These are phyloP conservation scores for Tetrahymena borealis DNA, from an alignment of 73 alveolate species.

Conservation along the genomic window DNA sequence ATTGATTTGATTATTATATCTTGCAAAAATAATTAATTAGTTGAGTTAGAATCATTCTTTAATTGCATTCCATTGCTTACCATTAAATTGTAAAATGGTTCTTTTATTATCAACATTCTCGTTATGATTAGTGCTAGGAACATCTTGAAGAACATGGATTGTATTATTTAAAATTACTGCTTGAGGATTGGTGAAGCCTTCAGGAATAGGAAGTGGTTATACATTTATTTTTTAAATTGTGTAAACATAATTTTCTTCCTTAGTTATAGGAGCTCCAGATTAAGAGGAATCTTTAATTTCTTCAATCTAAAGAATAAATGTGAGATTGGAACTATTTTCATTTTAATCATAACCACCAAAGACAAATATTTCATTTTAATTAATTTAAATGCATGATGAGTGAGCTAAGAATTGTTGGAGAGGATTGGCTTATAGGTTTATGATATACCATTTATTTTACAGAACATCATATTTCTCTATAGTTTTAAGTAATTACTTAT, in stretches of 20 bases:
- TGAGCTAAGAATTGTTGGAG: not conserved
- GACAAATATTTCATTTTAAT: conserved; percentile 14
- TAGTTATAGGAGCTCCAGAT: not conserved
- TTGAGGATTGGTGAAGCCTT: conserved; percentile 30
- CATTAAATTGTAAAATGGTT: conserved; percentile 20
- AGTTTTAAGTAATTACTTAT: not conserved
- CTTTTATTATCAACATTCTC: conserved; percentile 24
- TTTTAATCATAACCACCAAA: conserved; percentile 39
- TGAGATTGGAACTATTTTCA: not conserved
- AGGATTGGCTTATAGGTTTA: not conserved
- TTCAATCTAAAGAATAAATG: conserved; percentile 5
- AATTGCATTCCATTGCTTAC: conserved; percentile 17
- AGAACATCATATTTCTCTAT: conserved; percentile 29
- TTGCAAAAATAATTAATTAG: too few relatives aligned
- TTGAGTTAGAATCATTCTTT: not conserved
- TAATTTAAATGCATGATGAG: conserved; percentile 23
- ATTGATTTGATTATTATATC: too few relatives aligned
- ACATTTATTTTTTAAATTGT: not conserved
- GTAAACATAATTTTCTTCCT: not conserved
- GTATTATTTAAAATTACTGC: not conserved
- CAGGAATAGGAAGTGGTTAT: conserved; percentile 16
- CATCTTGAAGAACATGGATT: conserved; percentile 9
- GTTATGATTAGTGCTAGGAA: not conserved
- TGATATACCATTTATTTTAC: conserved; percentile 7
- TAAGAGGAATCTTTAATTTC: not conserved